Percentiles rank a stretch among this genome's conserved stretches.
These are phyloP conservation scores for Phanerochaete carnosa DNA, from an alignment of 768 basidiomycete species.

Conservation along the genomic window DNA sequence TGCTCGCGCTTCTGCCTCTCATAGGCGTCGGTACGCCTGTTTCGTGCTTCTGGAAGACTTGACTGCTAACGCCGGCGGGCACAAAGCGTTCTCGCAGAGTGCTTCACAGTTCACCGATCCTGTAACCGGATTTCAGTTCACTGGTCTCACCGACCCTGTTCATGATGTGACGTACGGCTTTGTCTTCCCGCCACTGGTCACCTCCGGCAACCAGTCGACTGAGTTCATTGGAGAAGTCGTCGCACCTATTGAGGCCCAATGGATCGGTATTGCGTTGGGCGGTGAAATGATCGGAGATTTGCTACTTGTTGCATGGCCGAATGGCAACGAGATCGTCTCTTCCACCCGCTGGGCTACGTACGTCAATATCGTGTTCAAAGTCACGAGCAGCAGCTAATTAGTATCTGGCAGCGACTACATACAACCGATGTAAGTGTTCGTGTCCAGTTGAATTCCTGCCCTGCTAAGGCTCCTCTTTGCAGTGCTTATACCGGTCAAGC, in stretches of 20 bases:
- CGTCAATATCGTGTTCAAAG: conserved; percentile 16
- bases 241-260: conserved; percentile 50
- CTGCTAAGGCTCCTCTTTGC: not conserved
- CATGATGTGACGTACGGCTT: conserved; percentile 41
- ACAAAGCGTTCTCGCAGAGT: conserved; percentile 40
- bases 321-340: conserved; percentile 47
- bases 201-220: conserved; percentile 34
- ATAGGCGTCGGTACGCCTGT: conserved; percentile 35
- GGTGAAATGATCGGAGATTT: conserved; percentile 55
- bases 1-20: conserved; percentile 37
- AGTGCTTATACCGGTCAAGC: conserved; percentile 22
- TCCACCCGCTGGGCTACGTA: conserved; percentile 54
- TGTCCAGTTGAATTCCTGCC: not conserved
- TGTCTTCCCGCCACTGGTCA: conserved; percentile 47
- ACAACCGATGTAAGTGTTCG: conserved; percentile 41
- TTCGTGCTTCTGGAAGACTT: not conserved
- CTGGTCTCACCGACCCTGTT: conserved; percentile 30
- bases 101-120: conserved; percentile 45
- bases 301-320: conserved; percentile 60
- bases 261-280: conserved; percentile 53
- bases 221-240: conserved; percentile 67
- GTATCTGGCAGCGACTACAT: conserved; percentile 44
- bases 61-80: not conserved
- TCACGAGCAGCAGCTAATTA: not conserved
- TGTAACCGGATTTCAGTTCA: conserved; percentile 55